phyloP scores from a whole-genome alignment of 2,329 filamentous ascomycete genomes.

The Ophiostoma sp. region DNA sequence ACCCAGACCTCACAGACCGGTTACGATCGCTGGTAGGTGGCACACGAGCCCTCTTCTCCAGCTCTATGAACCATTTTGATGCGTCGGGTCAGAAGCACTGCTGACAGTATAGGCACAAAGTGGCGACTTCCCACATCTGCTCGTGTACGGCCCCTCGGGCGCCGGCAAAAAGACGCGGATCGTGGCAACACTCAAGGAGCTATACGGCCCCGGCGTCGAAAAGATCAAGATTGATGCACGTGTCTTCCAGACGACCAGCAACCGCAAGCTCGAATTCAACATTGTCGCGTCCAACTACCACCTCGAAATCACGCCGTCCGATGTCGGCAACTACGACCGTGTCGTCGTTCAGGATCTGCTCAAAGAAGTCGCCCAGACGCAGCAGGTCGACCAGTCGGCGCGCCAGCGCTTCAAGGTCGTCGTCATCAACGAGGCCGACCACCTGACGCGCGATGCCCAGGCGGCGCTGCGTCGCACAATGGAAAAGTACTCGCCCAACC shows the following conservation, averaged over 20 bases:
- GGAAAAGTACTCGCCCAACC: constrained; percentile 98
- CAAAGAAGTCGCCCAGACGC: constrained; percentile 97
- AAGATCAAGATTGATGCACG: constrained; percentile 99
- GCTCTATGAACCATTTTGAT: neutral
- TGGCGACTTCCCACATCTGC: constrained; percentile 94
- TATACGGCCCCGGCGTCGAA: constrained; percentile 94
- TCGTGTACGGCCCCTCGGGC: constrained; percentile 93
- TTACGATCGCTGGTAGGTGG: constrained; percentile 70
- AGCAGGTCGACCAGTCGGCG: constrained; percentile 91
- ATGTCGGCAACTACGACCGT: constrained; percentile 92
- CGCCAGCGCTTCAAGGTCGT: constrained; percentile 96
- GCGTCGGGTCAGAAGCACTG: neutral
- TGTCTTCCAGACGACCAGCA: constrained; percentile 90
- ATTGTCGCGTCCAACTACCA: constrained; percentile 97
- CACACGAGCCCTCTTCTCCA: neutral
- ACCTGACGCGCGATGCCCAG: constrained; percentile 88
- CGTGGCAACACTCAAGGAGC: constrained; percentile 87
- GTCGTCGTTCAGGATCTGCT: constrained; percentile 93
- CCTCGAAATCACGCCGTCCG: constrained; percentile 94
- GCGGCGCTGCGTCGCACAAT: constrained; percentile 91
- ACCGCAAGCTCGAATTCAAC: constrained; percentile 98
- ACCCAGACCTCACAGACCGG: constrained; percentile 79
- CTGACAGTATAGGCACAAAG: constrained; percentile 69
- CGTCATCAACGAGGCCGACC: constrained; percentile 97
- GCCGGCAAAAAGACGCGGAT: constrained; percentile 98